Percentiles rank a stretch among this genome's conserved stretches.
These are phyloP conservation scores for Ophiostoma ips DNA, from an alignment of 2,329 filamentous ascomycete species.

Conservation along the genomic window DNA sequence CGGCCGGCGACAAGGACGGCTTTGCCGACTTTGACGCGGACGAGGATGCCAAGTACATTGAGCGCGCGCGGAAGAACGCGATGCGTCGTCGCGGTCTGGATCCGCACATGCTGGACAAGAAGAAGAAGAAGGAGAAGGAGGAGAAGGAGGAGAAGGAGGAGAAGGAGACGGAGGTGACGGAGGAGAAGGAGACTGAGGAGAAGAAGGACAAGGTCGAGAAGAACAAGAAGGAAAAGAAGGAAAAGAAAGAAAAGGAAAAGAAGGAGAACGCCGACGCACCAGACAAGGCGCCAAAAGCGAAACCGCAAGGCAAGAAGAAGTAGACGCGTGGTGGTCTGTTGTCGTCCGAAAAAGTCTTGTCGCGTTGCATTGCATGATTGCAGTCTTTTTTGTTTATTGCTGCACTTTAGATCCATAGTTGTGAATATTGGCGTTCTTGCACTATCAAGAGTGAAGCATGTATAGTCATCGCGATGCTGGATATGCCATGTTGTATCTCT, in stretches of 20 bases:
- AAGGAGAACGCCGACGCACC: constrained; percentile 5
- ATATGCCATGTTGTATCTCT: too few species aligned
- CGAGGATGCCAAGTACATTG: constrained; percentile 57
- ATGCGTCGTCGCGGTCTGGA: constrained; percentile 63
- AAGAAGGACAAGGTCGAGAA: not conserved
- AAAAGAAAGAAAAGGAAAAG: constrained; percentile 14
- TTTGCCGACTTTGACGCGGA: constrained; percentile 67
- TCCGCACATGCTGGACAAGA: constrained; percentile 42
- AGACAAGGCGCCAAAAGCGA: constrained; percentile 7
- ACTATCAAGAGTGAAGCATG: too few species aligned
- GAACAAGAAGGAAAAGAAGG: constrained; percentile 8
- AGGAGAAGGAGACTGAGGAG: constrained; percentile 11
- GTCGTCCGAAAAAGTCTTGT: too few species aligned
- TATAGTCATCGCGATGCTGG: too few species aligned
- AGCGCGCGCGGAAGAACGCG: constrained; percentile 57
- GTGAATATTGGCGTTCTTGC: too few species aligned
- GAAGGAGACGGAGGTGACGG: constrained; percentile 2
- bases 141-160: constrained; percentile 8
- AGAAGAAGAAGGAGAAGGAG: constrained; percentile 5
- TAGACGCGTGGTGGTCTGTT: not conserved
- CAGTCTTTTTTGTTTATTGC: too few species aligned
- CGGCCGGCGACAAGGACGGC: constrained; percentile 19
- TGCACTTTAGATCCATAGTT: too few species aligned
- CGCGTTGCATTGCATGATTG: too few species aligned
- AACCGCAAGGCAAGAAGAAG: constrained; percentile 5